Base-by-base conservation (phyloP, 768 basidiomycete species). In the Imleria badia region DNA sequence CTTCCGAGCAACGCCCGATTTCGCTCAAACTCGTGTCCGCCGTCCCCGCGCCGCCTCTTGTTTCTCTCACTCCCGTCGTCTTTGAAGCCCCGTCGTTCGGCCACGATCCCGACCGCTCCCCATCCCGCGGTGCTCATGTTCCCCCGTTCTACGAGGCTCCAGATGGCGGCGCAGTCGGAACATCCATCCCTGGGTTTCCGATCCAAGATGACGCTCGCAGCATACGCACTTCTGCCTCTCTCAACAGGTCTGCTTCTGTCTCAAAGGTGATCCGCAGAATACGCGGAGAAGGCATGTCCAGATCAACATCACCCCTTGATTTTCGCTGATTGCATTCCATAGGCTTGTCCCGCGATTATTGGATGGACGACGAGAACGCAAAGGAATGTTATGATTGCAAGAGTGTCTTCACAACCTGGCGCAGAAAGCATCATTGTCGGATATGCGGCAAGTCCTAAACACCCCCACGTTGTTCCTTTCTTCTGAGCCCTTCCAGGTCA, bases 351-450 rank as follows among this genome's bases (percentile, higher is more conserved):
- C 84, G 87, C 59, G 92, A 97, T 65, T 98, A 98, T 67, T 99
- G 97, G 97, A 98, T 98, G 94, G 91, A 94, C 56, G 95, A 98
- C 66, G 93, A 93, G 65, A 89, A 90, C 51, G 92, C 91, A 64
- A 97, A 89, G 67, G 94, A 97, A 64, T 96, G 94, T 66, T 96
- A 93, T 67, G 94, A 95, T 70, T 97, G 94, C 76, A 92, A 93
- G 71, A 91, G 90, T 60, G 79, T 90, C 45, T 99, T 99, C 73
- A 92, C 93, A 1, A 83, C 94, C 3, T 98, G 93, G 92, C 75
- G 95, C 48, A 77, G 97, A 59, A 97, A 95, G 70, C 97, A 99
- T 64, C 97, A 99, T 68, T 99, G 97, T 73, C 85, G 97, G 13
- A 94, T 98, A 70, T 98, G 97, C 66, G 94, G 94, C 89, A 66